Conservation (phyloP, 2,329 filamentous ascomycete genomes). For the Alternaria sp. region DNA sequence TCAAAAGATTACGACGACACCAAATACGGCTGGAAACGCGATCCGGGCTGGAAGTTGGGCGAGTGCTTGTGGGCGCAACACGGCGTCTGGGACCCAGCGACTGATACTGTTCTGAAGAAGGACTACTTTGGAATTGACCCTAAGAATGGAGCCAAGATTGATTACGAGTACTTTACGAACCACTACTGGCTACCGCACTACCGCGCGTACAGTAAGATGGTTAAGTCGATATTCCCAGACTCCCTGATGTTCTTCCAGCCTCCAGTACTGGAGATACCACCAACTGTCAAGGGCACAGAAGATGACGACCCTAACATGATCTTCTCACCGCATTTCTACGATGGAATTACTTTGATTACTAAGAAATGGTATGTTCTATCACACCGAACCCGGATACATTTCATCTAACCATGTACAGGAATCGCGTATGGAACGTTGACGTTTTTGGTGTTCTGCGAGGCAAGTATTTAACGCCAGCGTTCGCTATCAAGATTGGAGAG, state of each 20-base stretch:
- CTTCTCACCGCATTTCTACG: constrained; percentile 95
- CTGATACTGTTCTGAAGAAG: constrained; percentile 79
- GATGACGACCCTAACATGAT: constrained; percentile 92
- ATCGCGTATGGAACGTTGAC: constrained; percentile 95
- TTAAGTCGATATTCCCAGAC: constrained; percentile 78
- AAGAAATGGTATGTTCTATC: constrained; percentile 78
- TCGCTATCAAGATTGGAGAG: constrained; percentile 93
- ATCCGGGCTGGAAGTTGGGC: constrained; percentile 89
- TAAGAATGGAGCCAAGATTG: constrained; percentile 73
- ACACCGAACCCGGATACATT: too few species aligned
- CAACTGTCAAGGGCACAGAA: constrained; percentile 81
- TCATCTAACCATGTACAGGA: constrained; percentile 58
- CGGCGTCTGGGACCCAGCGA: constrained; percentile 87
- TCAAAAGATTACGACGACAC: constrained; percentile 83
- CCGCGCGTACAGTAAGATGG: constrained; percentile 75
- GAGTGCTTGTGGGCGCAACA: constrained; percentile 97
- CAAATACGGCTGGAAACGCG: constrained; percentile 88
- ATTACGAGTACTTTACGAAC: constrained; percentile 89
- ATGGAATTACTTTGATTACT: constrained; percentile 94
- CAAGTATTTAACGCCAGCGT: constrained; percentile 85
- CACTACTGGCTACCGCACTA: constrained; percentile 91
- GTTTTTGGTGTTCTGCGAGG: constrained; percentile 91
- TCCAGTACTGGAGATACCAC: constrained; percentile 90
- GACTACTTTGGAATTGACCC: constrained; percentile 89
- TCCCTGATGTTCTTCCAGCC: constrained; percentile 92